A percentile compares a stretch with the other conserved stretches of the same genome.
These are phyloP conservation scores for Calonectria leucothoes DNA, from an alignment of 2,329 filamentous ascomycete genomes.

Conservation along the genomic window DNA sequence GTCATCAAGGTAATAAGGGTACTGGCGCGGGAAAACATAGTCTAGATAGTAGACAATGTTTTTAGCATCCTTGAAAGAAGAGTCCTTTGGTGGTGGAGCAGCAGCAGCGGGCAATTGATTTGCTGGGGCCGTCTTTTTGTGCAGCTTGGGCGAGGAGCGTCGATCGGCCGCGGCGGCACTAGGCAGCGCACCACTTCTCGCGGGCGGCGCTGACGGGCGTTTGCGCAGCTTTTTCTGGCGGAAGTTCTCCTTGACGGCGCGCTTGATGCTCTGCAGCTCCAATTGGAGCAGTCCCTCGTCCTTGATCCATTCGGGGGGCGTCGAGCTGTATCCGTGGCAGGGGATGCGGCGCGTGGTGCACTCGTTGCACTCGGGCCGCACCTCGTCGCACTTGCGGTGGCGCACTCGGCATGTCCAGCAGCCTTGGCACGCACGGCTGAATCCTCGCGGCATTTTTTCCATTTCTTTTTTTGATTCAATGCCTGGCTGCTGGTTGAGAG, in stretches of 20 bases:
- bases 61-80: slow-evolving; percentile 34
- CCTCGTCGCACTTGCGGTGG: slow-evolving; percentile 44
- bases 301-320: slow-evolving; percentile 49
- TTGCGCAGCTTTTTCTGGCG: slow-evolving; percentile 15
- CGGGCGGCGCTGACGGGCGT: neutral
- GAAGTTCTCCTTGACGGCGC: slow-evolving; percentile 33
- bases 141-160: neutral
- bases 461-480: neutral
- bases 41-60: slow-evolving; percentile 39
- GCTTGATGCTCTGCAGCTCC: slow-evolving; percentile 37
- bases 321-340: slow-evolving; percentile 43
- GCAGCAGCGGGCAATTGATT: neutral
- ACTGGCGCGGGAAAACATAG: slow-evolving; percentile 39
- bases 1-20: slow-evolving; percentile 36
- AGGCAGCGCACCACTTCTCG: neutral
- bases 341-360: slow-evolving; percentile 30
- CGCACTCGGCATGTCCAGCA: slow-evolving; percentile 46
- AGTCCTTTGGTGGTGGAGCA: neutral
- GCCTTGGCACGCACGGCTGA: slow-evolving; percentile 18
- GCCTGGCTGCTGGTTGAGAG: neutral
- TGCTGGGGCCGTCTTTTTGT: neutral
- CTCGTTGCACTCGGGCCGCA: slow-evolving; percentile 35
- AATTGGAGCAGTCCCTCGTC: slow-evolving; percentile 40
- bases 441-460: neutral
- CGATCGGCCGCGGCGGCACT: neutral